These are phyloP conservation scores for sweet orange (Citrus sinensis) DNA, from an alignment of 345 rosid species.

Conservation along the genomic window DVS_A1.0 CM039164.1:25929501-25930000, in stretches of 20 bases:
- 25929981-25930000: conserved; percentile 87
- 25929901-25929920: conserved; percentile 71
- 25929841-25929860: conserved; percentile 80
- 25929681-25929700: conserved; percentile 65
- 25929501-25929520: not conserved
- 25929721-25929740: conserved; percentile 74
- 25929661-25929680: not conserved
- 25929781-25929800: conserved; percentile 57
- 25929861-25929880: conserved; percentile 55
- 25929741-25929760: conserved; percentile 56
- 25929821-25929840: conserved; percentile 80
- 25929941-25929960: conserved; percentile 75
- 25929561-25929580: not conserved
- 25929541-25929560: not conserved
- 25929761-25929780: conserved; percentile 71
- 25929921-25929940: conserved; percentile 73
- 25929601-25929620: not conserved
- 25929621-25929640: not conserved
- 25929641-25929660: not conserved
- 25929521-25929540: not conserved
- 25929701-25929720: conserved; percentile 75
- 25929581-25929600: not conserved
- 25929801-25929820: conserved; percentile 71
- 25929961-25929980: conserved; percentile 69
- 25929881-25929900: conserved; percentile 66